Evolutionary conservation across 2,329 filamentous ascomycete genomes (phyloP), one percentile per base, ranked within the genome.

Genomic region (Pyrenophora graminea): DNA sequence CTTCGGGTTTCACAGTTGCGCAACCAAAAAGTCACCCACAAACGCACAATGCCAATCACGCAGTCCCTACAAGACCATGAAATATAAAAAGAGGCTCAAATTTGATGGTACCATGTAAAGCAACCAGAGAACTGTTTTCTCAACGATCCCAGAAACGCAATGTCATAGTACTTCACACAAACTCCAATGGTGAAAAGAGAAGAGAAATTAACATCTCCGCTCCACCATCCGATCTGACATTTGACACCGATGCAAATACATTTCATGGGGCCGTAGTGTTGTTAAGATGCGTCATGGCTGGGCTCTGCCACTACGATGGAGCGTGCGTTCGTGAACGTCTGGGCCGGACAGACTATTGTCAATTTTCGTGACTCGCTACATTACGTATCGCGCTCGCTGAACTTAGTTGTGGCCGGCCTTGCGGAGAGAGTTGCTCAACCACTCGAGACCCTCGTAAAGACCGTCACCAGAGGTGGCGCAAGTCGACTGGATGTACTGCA

Each of bases 391-490:
- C 51, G 36, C 36, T 52, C 43, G 33, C 39, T 39, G 21, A 41
- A 34, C 58, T 70, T 72, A 79, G 68, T 77, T 73, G 75, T 79
- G 77, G 61, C 77, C 77, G 51, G 77, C 77, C 76, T 80, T 80
- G 75, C 78, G 77, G 68, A 80, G 78, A 58, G 77, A 79, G 74
- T 79, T 80, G 76, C 76, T 79, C 73, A 80, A 71, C 78, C 78
- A 80, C 68, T 80, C 92, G 72, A 97, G 90, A 87, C 93, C 93
- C 82, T 97, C 93, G 80, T 97, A 97, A 72, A 97, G 89, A 91
- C 93, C 93, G 79, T 97, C 94, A 85, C 93, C 93, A 65, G 92
- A 96, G 68, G 94, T 97, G 77, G 93, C 93, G 82, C 93, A 97
- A 76, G 94, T 97, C 64, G 93, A 96, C 91, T 97, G 93, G 80